Conservation (phyloP, 208 protist genomes). For the Spongospora subterranea region DNA sequence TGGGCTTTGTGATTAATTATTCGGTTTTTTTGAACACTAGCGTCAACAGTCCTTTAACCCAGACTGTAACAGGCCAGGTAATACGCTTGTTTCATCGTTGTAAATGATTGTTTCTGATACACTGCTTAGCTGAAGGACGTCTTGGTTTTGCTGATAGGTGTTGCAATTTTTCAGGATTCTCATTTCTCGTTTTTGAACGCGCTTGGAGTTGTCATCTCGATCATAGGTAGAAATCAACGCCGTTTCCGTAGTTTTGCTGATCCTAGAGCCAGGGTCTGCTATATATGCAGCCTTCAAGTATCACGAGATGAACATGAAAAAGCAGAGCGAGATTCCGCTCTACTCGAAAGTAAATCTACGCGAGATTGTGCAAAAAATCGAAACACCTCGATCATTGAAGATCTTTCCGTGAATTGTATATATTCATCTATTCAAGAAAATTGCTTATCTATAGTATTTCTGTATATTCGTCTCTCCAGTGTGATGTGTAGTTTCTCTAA, state of each 20-base stretch:
- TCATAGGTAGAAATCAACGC: neutral
- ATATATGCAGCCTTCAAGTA: slow-evolving; percentile 34
- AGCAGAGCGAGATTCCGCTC: no score
- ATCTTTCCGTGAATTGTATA: no score
- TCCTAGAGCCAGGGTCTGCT: neutral
- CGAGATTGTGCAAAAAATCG: no score
- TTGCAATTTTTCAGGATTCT: neutral
- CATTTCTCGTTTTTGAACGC: slow-evolving; percentile 38
- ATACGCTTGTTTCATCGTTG: neutral
- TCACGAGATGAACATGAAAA: neutral
- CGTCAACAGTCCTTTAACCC: slow-evolving; percentile 52
- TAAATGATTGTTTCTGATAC: neutral
- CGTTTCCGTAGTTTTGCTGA: neutral
- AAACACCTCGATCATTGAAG: no score
- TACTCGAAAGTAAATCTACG: neutral
- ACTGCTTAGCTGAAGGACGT: slow-evolving; percentile 15
- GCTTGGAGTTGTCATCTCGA: neutral
- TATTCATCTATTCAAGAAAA: no score
- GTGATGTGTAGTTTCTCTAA: no score
- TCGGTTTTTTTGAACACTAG: slow-evolving; percentile 42
- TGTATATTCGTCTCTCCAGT: no score
- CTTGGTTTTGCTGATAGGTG: slow-evolving; percentile 7
- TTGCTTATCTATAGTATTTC: no score
- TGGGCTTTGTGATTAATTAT: slow-evolving; percentile 39
- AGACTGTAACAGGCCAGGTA: slow-evolving; percentile 36